Evolutionary conservation across 495 filamentous ascomycete species (phyloP), one percentile per base, ranked within the genome.

Genomic region (Neurospora sp.): DNA sequence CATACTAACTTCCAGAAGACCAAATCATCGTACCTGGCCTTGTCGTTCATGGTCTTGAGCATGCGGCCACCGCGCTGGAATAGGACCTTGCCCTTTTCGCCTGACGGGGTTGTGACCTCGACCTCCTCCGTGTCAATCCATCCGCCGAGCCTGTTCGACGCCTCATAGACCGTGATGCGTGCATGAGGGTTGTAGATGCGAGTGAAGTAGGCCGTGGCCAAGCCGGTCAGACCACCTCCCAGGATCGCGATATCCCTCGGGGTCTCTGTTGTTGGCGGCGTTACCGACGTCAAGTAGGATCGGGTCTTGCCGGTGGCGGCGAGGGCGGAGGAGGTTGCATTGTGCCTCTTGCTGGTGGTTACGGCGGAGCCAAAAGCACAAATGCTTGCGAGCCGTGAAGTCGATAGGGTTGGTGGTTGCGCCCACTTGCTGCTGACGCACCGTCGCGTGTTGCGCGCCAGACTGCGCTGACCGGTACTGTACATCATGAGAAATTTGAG

Each of bases 51-150:
- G 39, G 89, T 83, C 73, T 91, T 86, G 72, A 99, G 81, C 59
- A 93, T 94, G 73, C 96, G 88, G 66, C 96, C 94, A 0, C 96
- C 96, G 75, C 89, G 85, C 83, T 99, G 95, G 76, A 98, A 96
- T 5, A 92, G 75, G 23, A 97, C 88, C 5, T 76, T 75, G 35
- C 80, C 89, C 79, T 59, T 85, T 84, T 70, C 81, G 82, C 70
- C 88, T 80, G 76, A 80, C 70, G 73, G 79, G 23, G 69, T 76
- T 71, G 72, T 66, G 39, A 94, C 89, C n/a, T 87, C 79, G 9
- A 93, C 83, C 59, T 81, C 80, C 72, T 90, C 88, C 1, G 92
- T 92, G 42, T 90, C 81, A 10, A 98, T 81, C 96, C 96, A 98
- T 39, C 96, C 96, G 37, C 96, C 96, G 2, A 95, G 77, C 5